These are phyloP conservation scores for Phytophthora palmivora DNA, from an alignment of 352 stramenopile species.

Conservation along the genomic window DNA sequence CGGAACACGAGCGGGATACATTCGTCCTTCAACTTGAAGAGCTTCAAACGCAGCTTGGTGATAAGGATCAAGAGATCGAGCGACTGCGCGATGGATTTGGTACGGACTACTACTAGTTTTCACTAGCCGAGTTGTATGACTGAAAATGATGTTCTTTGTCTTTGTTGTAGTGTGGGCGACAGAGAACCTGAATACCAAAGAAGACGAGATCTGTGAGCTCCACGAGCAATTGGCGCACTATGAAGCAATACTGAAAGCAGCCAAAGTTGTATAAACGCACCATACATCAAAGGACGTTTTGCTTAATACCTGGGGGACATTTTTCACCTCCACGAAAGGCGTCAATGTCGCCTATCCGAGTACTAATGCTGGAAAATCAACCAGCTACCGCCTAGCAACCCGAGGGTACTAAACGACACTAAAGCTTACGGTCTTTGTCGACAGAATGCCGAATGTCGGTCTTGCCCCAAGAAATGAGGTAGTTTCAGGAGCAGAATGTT, in stretches of 20 bases:
- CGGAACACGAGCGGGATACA: slow-evolving; percentile 23
- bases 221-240: slow-evolving; percentile 30
- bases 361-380: too few relatives aligned
- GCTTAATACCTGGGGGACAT: too few relatives aligned
- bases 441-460: too few relatives aligned
- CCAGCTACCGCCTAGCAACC: too few relatives aligned
- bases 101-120: slow-evolving; percentile 25
- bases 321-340: too few relatives aligned
- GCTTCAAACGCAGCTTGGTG: slow-evolving; percentile 28
- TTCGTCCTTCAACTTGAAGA: slow-evolving; percentile 25
- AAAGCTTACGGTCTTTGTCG: too few relatives aligned
- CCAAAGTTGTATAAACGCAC: slow-evolving; percentile 30
- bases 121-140: slow-evolving; percentile 2
- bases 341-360: too few relatives aligned
- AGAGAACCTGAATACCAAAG: slow-evolving; percentile 32
- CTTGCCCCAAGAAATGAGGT: too few relatives aligned
- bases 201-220: slow-evolving; percentile 41
- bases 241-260: slow-evolving; percentile 21
- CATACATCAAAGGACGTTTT: slow-evolving; percentile 23
- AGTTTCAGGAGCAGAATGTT: too few relatives aligned
- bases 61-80: slow-evolving; percentile 37
- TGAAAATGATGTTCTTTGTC: slow-evolving; percentile 12
- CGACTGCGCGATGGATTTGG: slow-evolving; percentile 30
- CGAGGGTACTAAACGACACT: too few relatives aligned
- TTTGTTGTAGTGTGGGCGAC: slow-evolving; percentile 38